Percentiles rank a stretch among this genome's conserved stretches.
These are phyloP conservation scores for Theileria luwenshuni DNA, from an alignment of 169 alveolate species.

Conservation along the genomic window DNA sequence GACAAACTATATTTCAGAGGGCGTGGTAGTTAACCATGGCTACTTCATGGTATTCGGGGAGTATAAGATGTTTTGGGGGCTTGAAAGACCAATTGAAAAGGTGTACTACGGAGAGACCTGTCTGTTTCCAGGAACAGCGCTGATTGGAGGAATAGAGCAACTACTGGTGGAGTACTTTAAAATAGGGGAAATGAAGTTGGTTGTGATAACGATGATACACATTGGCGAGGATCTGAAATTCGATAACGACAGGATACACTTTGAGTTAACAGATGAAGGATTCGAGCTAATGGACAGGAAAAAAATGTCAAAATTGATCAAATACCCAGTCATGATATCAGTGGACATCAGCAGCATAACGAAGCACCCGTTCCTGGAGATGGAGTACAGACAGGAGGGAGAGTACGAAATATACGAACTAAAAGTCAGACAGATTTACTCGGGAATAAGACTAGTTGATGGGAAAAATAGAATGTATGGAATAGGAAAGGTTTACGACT, in stretches of 20 bases:
- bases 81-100: background rate
- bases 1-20: background rate
- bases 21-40: constrained; percentile 2
- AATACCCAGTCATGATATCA: background rate
- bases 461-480: background rate
- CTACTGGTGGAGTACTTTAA: background rate
- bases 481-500: background rate
- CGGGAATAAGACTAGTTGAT: background rate
- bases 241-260: background rate
- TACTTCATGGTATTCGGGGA: background rate
- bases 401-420: no score
- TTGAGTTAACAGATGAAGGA: background rate
- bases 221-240: background rate
- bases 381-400: background rate
- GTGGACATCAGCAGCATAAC: background rate
- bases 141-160: background rate
- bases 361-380: constrained; percentile 1
- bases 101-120: background rate
- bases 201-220: no score
- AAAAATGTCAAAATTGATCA: background rate
- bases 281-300: background rate
- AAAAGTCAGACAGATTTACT: background rate
- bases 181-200: background rate
- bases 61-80: background rate
- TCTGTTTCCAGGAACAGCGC: background rate